Base-by-base conservation (phyloP, 2,329 filamentous ascomycete species). In the Calonectria ilicicola region DNA sequence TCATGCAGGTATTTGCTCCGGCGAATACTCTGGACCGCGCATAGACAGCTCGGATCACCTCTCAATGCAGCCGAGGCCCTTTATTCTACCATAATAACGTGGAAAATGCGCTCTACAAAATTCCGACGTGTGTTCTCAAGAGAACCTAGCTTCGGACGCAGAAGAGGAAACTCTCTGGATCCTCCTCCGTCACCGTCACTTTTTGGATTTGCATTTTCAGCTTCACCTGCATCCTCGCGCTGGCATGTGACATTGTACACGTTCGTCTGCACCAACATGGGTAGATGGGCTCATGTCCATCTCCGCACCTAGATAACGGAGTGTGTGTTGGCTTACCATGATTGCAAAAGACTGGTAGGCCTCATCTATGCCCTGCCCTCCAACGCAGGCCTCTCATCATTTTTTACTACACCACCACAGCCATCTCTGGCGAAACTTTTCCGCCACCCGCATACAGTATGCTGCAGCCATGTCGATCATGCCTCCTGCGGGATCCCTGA, bases 241-340 rank as follows among this genome's bases (percentile, higher is more conserved):
- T 65, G 58, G 65, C 69, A 68, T 72, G 69, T 68, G 69, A 71
- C 56, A 46, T 26, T 53, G 44, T 44, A 29, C 64, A 15, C 9
- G 38, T 49, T 56, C 66, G 35, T 38, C 56, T 42, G 56, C 21
- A 56, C 19, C 32, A 58, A 35, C 42, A 38, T 53, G 56, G 49
- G 26, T 49, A n/a, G 42, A 68, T 68, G 69, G 47, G 47, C 58
- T 68, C 69, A 72, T 65, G 35, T 47, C 60, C n/a, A 26, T 56
- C 46, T 64, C 56, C 19, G 44, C 23, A 46, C 56, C 47, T 38
- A 67, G 56, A 51, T 15, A 38, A 51, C 46, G 29, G 58, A n/a
- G 38, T 58, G 40, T 44, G 29, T 58, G 69, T 67, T 64, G 56
- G 65, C 69, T 67, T 65, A 67, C 56, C n/a, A 32, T 38, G 19